Conservation (phyloP, 352 stramenopile genomes). For the Phytophthora lateralis region DNA sequence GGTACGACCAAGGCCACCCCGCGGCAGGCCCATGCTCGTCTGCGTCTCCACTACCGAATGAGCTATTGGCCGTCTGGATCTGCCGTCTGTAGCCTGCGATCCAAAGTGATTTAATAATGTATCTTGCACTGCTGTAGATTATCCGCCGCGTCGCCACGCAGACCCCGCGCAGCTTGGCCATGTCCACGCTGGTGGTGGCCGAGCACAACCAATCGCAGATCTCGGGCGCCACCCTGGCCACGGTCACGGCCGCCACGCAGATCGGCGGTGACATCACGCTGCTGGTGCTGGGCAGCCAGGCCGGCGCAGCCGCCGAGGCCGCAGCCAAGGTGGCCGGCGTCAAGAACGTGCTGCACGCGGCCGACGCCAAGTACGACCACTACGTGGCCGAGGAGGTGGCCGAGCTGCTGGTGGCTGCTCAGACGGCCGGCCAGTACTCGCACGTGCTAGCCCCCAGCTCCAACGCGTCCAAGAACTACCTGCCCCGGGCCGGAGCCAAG, state of each 20-base stretch:
- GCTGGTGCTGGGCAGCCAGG: conserved; percentile 76
- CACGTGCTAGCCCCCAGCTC: conserved; percentile 95
- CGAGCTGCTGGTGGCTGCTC: conserved; percentile 69
- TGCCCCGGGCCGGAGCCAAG: conserved; percentile 94
- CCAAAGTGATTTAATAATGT: not conserved
- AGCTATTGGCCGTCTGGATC: not conserved
- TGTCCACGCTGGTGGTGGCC: conserved; percentile 89
- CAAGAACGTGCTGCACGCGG: conserved; percentile 79
- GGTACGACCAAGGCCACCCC: conserved; percentile 11
- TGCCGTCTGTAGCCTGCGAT: not conserved
- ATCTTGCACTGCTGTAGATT: conserved; percentile 32
- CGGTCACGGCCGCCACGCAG: conserved; percentile 86
- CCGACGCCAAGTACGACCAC: conserved; percentile 90
- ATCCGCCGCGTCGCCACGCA: conserved; percentile 53
- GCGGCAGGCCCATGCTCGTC: not conserved
- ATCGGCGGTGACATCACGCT: conserved; percentile 85
- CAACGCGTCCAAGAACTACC: conserved; percentile 97
- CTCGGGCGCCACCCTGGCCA: conserved; percentile 76
- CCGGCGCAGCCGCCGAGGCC: conserved; percentile 55
- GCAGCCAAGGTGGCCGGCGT: conserved; percentile 85
- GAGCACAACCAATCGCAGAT: conserved; percentile 85
- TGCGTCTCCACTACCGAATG: conserved; percentile 6
- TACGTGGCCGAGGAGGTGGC: conserved; percentile 88
- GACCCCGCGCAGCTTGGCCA: conserved; percentile 30
- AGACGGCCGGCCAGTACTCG: conserved; percentile 74